Percentiles rank a stretch among this genome's conserved stretches.
phyloP scores from a whole-genome alignment of 305 asterid species.

The Fraxinus sp. region DNA sequence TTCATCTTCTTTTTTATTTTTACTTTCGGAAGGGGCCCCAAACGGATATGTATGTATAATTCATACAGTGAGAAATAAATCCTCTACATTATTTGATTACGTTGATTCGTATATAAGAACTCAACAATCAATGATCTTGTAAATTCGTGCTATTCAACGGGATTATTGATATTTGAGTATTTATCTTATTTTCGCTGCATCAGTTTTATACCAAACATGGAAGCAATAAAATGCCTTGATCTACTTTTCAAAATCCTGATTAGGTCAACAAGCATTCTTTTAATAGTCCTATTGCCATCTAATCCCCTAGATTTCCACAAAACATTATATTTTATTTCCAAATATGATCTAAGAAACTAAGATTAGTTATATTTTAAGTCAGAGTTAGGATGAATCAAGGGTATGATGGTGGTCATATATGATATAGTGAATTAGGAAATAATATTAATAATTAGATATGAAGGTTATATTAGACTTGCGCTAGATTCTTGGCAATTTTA shows the following conservation, averaged over 20 bases:
- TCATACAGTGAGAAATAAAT: no score
- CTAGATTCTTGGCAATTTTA: constrained; percentile 40
- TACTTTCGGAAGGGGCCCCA: no score
- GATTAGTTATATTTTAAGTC: background rate
- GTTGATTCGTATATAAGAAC: background rate
- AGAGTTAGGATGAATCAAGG: background rate
- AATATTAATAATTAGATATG: background rate
- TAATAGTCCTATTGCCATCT: constrained; percentile 10
- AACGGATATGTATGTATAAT: no score
- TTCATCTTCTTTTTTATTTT: no score
- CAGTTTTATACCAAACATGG: constrained; percentile 11
- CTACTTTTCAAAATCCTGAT: constrained; percentile 8
- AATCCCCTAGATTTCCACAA: constrained; percentile 8
- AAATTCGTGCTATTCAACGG: background rate
- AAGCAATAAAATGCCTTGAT: constrained; percentile 15
- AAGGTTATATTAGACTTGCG: background rate
- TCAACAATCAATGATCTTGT: background rate
- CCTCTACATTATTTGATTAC: background rate
- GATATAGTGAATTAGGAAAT: background rate
- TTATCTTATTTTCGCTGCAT: background rate
- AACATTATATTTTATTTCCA: background rate
- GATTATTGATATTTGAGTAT: background rate
- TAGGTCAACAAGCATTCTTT: constrained; percentile 17
- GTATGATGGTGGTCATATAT: background rate
- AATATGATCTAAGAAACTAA: constrained; percentile 21